These are phyloP conservation scores for Curvularia spicifera DNA, from an alignment of 2,329 filamentous ascomycete genomes.

Conservation along the genomic window DNA sequence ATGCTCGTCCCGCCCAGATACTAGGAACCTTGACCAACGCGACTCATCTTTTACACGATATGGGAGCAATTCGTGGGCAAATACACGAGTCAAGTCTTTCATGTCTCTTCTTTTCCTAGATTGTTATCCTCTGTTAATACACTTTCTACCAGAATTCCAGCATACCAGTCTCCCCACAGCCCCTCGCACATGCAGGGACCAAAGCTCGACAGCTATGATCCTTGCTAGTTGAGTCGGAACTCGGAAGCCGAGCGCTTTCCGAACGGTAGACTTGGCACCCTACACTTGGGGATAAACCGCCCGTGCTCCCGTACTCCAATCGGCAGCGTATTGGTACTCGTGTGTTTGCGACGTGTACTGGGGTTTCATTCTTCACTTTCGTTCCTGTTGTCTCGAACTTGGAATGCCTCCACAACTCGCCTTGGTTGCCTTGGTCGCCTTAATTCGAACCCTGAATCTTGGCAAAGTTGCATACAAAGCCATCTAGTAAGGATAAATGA, in stretches of 20 bases:
- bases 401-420: background rate
- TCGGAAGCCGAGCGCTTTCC: slow-evolving; percentile 2
- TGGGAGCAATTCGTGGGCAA: background rate
- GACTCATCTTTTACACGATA: background rate
- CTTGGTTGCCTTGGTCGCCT: background rate
- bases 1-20: background rate
- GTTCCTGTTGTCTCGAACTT: background rate
- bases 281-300: background rate
- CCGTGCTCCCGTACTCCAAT: background rate
- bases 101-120: background rate
- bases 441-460: background rate
- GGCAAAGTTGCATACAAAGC: background rate
- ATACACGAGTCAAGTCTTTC: background rate
- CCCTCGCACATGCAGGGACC: background rate
- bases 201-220: background rate
- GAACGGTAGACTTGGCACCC: background rate
- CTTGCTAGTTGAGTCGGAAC: background rate
- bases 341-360: background rate
- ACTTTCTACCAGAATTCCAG: background rate
- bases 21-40: background rate
- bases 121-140: background rate
- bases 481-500: background rate
- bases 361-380: background rate
- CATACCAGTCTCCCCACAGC: background rate
- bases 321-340: background rate